These are phyloP conservation scores for Blastobotrys indianensis DNA, from an alignment of 1,139 yeast species.

Conservation along the genomic window DNA sequence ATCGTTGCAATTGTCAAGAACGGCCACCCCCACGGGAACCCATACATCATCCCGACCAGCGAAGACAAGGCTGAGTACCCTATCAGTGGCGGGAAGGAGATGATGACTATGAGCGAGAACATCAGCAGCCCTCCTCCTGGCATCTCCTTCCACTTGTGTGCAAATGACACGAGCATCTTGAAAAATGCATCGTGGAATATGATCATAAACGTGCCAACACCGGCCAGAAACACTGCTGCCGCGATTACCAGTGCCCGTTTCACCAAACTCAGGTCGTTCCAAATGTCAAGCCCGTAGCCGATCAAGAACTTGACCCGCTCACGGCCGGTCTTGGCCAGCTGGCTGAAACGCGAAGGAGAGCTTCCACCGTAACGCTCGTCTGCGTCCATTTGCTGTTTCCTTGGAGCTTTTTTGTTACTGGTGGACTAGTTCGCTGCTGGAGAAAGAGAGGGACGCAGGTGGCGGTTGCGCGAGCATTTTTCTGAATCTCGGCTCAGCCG, in stretches of 20 bases:
- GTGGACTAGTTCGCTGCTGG: too few relatives aligned
- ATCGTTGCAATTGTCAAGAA: conserved; percentile 64
- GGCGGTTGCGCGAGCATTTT: too few relatives aligned
- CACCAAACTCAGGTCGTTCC: conserved; percentile 11
- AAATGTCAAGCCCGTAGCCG: conserved; percentile 9
- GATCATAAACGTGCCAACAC: conserved; percentile 33
- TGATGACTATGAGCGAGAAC: conserved; percentile 42
- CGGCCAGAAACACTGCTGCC: conserved; percentile 17
- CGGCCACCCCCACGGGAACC: conserved; percentile 76
- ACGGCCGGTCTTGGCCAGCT: background rate
- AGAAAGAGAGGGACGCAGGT: too few relatives aligned
- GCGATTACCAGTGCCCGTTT: conserved; percentile 14
- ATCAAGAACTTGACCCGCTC: conserved; percentile 2
- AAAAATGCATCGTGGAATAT: conserved; percentile 48
- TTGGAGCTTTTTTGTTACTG: too few relatives aligned
- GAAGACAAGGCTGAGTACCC: conserved; percentile 73
- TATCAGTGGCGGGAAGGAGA: conserved; percentile 79
- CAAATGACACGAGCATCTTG: conserved; percentile 39
- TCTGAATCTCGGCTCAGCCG: too few relatives aligned
- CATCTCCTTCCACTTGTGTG: conserved; percentile 44
- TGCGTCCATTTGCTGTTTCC: too few relatives aligned
- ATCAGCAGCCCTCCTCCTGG: conserved; percentile 51
- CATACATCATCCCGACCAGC: conserved; percentile 77
- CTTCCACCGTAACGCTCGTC: too few relatives aligned
- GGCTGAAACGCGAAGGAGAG: background rate